These are phyloP conservation scores for Dipodascus albidus DNA, from an alignment of 805 yeast genomes.

Conservation along the genomic window DNA sequence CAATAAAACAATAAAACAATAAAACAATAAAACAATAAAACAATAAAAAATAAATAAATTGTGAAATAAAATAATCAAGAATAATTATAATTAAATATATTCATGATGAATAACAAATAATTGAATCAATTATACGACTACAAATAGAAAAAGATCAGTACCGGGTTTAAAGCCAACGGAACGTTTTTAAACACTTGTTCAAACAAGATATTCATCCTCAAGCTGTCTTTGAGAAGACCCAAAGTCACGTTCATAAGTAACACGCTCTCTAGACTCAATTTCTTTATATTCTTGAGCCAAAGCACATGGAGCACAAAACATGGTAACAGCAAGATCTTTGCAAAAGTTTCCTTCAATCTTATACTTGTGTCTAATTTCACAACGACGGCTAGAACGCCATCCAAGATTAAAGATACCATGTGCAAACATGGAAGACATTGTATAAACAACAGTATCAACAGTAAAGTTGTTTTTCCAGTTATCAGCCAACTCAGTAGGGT, in stretches of 20 bases:
- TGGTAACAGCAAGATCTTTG: not conserved
- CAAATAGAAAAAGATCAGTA: not conserved
- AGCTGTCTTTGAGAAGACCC: not conserved
- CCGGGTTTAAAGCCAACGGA: not conserved
- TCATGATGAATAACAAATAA: too few relatives aligned
- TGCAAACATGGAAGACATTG: not conserved
- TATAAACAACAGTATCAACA: not conserved
- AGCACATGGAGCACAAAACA: not conserved
- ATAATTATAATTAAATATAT: too few relatives aligned
- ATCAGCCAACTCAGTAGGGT: not conserved
- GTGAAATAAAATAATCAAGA: too few relatives aligned
- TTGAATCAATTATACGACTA: too few relatives aligned
- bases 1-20: too few relatives aligned
- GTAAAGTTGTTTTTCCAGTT: not conserved
- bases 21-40: too few relatives aligned
- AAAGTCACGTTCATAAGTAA: not conserved
- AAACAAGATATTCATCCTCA: not conserved
- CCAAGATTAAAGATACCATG: not conserved
- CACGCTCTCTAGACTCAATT: not conserved
- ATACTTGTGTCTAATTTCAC: not conserved
- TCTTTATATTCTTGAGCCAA: conserved; percentile 1
- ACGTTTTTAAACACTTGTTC: not conserved
- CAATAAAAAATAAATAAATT: too few relatives aligned
- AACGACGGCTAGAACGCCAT: not conserved
- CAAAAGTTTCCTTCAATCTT: not conserved